phyloP scores from a whole-genome alignment of 1,284 basidiomycete species.

The Cystobasidiaceae sp. region DNA sequence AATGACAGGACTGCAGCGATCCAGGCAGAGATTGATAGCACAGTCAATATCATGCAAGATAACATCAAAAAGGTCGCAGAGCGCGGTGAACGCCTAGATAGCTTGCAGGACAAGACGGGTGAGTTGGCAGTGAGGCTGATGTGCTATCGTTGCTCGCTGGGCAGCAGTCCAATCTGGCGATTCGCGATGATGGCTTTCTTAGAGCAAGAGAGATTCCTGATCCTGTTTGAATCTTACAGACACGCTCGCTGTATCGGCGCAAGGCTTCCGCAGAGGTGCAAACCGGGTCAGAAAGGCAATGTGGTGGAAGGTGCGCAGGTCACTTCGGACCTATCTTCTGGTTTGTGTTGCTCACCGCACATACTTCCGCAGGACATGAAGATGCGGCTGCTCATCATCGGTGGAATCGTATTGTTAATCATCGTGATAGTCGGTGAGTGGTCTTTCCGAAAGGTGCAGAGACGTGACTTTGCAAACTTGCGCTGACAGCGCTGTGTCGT shows the following conservation, averaged over 20 bases:
- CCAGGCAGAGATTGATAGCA: slow-evolving; percentile 89
- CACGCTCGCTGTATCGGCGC: slow-evolving; percentile 95
- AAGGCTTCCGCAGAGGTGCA: slow-evolving; percentile 94
- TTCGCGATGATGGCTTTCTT: background rate
- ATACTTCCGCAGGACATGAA: slow-evolving; percentile 89
- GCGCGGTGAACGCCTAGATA: slow-evolving; percentile 87
- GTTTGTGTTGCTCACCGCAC: background rate
- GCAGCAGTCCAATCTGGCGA: background rate
- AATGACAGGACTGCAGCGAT: slow-evolving; percentile 71
- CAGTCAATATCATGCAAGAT: slow-evolving; percentile 93
- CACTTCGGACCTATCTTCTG: too few relatives aligned
- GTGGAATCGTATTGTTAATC: slow-evolving; percentile 79
- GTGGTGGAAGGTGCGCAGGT: slow-evolving; percentile 49
- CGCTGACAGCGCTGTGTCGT: too few relatives aligned
- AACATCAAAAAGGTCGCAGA: slow-evolving; percentile 96
- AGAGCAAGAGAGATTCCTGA: background rate
- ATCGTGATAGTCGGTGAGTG: slow-evolving; percentile 74
- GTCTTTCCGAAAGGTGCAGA: too few relatives aligned
- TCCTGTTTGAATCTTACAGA: slow-evolving; percentile 55
- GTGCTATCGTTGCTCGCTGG: background rate
- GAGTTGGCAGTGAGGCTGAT: slow-evolving; percentile 47
- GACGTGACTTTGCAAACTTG: background rate
- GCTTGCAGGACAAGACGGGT: slow-evolving; percentile 97
- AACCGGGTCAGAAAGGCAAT: slow-evolving; percentile 96
- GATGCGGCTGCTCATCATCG: slow-evolving; percentile 81